These are phyloP conservation scores for Capsicum pubescens DNA, from an alignment of 257 asterid species.

Conservation along the genomic window DNA sequence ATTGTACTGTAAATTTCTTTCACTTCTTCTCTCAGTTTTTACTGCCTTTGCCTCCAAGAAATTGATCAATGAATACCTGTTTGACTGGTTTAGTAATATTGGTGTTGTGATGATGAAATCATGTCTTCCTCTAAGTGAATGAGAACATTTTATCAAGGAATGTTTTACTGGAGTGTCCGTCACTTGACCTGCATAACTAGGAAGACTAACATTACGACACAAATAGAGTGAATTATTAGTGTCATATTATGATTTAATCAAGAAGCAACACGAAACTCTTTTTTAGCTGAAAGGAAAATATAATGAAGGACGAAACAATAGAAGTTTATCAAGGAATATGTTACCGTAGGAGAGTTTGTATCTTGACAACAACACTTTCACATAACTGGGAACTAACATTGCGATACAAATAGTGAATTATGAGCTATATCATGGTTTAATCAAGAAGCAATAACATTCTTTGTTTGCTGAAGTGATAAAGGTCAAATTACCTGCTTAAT, in stretches of 20 bases:
- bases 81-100: neutral
- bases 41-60: neutral
- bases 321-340: neutral
- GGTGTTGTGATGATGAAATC: neutral
- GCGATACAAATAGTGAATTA: neutral
- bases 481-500: neutral
- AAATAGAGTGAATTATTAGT: neutral
- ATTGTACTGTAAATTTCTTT: neutral
- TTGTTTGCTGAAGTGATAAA: neutral
- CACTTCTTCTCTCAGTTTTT: neutral
- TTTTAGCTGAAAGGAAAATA: neutral
- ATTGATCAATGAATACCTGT: neutral
- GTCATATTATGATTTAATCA: neutral
- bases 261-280: neutral
- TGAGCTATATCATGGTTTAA: conserved; percentile 12
- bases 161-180: neutral
- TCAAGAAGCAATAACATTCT: neutral
- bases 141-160: neutral
- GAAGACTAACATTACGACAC: neutral
- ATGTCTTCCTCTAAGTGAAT: neutral
- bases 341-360: neutral
- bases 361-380: neutral
- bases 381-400: neutral
- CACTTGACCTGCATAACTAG: neutral
- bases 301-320: neutral